Percentiles rank a stretch among this genome's conserved stretches.
Conservation (phyloP, 257 asterid species). For the Solanum clarkiae region DNA sequence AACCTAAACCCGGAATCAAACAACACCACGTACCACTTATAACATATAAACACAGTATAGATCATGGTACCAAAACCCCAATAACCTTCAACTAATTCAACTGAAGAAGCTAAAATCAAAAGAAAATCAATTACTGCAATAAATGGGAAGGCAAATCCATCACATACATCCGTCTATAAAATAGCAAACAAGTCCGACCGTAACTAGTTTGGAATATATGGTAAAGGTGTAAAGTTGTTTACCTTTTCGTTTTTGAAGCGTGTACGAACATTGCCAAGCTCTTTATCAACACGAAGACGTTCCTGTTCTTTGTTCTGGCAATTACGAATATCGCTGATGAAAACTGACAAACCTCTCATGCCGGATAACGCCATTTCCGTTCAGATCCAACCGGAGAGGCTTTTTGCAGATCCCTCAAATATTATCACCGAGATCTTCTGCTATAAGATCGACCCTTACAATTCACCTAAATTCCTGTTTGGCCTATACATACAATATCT, state of each 20-base stretch:
- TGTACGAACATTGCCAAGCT: conserved; percentile 87
- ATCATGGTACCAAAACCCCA: background rate
- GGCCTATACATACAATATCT: background rate
- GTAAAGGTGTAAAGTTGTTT: background rate
- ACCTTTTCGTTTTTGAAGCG: conserved; percentile 96
- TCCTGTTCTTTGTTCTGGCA: conserved; percentile 95
- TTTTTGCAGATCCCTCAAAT: conserved; percentile 18
- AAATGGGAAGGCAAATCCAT: background rate
- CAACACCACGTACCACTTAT: background rate
- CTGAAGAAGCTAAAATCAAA: background rate
- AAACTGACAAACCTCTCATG: conserved; percentile 97
- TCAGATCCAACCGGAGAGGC: conserved; percentile 40
- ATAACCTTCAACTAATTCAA: background rate
- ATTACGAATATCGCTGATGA: conserved; percentile 91
- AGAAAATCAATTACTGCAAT: background rate
- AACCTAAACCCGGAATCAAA: background rate
- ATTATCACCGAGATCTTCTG: conserved; percentile 5
- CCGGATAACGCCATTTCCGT: conserved; percentile 92
- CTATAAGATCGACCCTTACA: conserved; percentile 2
- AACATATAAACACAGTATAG: background rate
- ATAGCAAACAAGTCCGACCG: background rate
- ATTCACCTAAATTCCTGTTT: background rate
- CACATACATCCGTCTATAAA: background rate
- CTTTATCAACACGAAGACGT: conserved; percentile 97
- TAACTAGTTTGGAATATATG: background rate